Evolutionary conservation across 78 protist species (phyloP), one percentile per base, ranked within the genome.

Genomic region (Dictyostelium brefeldianum): DNA sequence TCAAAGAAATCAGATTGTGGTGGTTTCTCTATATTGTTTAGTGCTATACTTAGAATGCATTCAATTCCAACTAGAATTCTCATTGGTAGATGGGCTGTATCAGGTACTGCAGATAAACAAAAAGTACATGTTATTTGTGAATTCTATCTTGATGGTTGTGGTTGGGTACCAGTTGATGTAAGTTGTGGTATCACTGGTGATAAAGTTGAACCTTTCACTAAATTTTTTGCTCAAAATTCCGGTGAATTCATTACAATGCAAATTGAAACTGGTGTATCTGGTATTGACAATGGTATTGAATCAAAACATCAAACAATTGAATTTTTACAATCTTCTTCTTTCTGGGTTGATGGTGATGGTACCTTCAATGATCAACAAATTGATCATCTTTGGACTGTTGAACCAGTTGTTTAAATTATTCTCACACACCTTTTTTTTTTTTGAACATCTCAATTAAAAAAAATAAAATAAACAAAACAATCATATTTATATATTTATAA

Each of bases 161-260:
- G 93, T 51, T 87, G 93, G 93, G 69, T 75, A 18, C 93, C 93
- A 18, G 64, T 51, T 29, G 93, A 87, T 64, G 79, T 84, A 47
- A 78, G 84, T 14, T 77, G 78, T 31, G 74, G 84, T 1, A 87
- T 87, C 41, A 78, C 84, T 8, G 70, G 56, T 36, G 93, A 87
- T 50, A 69, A 87, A 18, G 18, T 31, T 14, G 84, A 77, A 47
- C 93, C 93, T 17, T 77, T 59, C 27, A 77, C 83, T 8, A 74
- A 77, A 36, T 77, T 14, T 27, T 87, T 87, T n/a, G 93, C 83
- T 18, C 47, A 50, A n/a, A 43, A 70, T 36, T 50, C 53, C 31
- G 93, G 93, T 11, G 81, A 77, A 41, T 77, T 87, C 54, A 87
- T 87, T n/a, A 64, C 84, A 3, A 87, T 87, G 93, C 93, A 87